Conservation (phyloP, 164 flowering plant species). For the Euptelea pleiosperma region DNA sequence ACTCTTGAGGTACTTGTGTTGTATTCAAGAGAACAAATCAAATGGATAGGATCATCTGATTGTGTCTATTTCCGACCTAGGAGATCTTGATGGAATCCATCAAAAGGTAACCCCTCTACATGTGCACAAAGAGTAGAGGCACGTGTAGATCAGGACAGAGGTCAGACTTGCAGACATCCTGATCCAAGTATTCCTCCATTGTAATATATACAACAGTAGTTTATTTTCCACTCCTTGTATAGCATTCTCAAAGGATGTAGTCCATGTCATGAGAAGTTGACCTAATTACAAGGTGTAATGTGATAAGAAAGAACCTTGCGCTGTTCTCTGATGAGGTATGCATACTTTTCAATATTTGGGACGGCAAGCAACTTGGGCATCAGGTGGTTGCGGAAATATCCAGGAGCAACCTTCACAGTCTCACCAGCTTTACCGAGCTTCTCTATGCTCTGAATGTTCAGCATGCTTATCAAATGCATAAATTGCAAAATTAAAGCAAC, state of each 20-base stretch:
- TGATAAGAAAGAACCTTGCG: constrained; percentile 53
- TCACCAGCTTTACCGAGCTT: constrained; percentile 97
- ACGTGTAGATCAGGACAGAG: too few relatives aligned
- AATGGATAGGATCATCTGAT: too few relatives aligned
- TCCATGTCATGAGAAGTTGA: background rate
- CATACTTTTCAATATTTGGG: constrained; percentile 87
- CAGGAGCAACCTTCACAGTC: constrained; percentile 96
- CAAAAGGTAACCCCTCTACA: too few relatives aligned
- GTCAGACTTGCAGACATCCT: too few relatives aligned
- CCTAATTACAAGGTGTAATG: background rate
- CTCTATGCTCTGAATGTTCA: constrained; percentile 46
- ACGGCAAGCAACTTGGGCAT: constrained; percentile 99
- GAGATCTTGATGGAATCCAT: too few relatives aligned
- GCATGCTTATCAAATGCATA: constrained; percentile 2
- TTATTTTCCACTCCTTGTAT: background rate
- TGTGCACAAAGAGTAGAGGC: too few relatives aligned
- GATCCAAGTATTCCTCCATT: too few relatives aligned
- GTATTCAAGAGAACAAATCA: too few relatives aligned
- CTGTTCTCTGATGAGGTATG: constrained; percentile 73
- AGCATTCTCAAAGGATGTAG: background rate
- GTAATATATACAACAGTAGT: background rate
- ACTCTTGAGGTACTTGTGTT: too few relatives aligned
- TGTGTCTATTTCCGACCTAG: too few relatives aligned
- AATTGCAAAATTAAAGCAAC: background rate
- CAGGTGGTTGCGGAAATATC: constrained; percentile 84